Conservation (phyloP, 2,329 filamentous ascomycete species). For the Mollisiaceae sp. region DNA sequence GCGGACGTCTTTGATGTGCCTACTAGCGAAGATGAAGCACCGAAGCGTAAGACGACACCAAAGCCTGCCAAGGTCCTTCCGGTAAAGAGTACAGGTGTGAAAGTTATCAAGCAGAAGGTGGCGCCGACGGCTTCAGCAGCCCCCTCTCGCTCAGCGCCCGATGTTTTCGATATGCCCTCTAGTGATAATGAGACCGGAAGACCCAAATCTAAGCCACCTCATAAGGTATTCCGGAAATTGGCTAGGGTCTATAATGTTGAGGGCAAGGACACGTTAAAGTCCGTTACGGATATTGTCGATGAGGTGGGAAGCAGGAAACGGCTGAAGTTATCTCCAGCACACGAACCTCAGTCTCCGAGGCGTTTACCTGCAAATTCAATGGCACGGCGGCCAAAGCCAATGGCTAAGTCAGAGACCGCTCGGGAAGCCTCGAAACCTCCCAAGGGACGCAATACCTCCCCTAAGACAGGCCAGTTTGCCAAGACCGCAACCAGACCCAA, state of each 20-base stretch:
- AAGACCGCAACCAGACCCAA: slow-evolving; percentile 33
- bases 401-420: background rate
- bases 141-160: slow-evolving; percentile 14
- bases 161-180: slow-evolving; percentile 37
- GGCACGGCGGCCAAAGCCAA: slow-evolving; percentile 6
- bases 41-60: background rate
- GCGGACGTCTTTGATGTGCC: slow-evolving; percentile 32
- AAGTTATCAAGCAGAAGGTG: background rate
- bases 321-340: slow-evolving; percentile 36
- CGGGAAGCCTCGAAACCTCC: slow-evolving; percentile 7
- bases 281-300: slow-evolving; percentile 3
- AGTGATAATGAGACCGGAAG: slow-evolving; percentile 29
- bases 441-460: slow-evolving; percentile 21
- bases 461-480: slow-evolving; percentile 21
- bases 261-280: slow-evolving; percentile 5
- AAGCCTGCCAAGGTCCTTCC: background rate
- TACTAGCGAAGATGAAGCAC: slow-evolving; percentile 32
- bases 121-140: slow-evolving; percentile 5
- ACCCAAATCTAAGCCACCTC: slow-evolving; percentile 23
- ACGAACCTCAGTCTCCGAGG: background rate
- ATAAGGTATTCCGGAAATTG: slow-evolving; percentile 23
- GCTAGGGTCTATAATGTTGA: background rate
- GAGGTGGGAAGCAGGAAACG: slow-evolving; percentile 35
- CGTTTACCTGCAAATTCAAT: background rate
- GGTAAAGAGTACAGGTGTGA: background rate